Base-by-base conservation (phyloP, 1,284 basidiomycete genomes). In the Golubevia pallescens region DNA sequence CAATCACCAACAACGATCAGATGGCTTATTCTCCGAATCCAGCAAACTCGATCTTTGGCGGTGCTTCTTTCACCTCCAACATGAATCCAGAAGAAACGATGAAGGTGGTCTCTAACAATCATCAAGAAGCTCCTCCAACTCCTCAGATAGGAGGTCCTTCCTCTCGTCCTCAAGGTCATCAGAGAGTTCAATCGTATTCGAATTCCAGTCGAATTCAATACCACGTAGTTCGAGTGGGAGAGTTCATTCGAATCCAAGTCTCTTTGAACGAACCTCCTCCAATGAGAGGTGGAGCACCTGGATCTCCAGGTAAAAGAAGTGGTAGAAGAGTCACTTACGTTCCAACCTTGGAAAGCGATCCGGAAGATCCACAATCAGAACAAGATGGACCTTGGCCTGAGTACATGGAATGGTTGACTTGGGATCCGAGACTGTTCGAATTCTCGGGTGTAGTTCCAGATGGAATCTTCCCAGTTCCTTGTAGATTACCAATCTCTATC, bases 231-330 rank as follows among this genome's bases (percentile, higher is more conserved):
- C 8, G 42, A 48, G 16, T 48, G 1, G 74, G 74, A 3, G 74
- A 74, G 59, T 62, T 70, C n/a, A 67, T 78, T 21, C 71, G 70
- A 21, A 67, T 78, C 58, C 66, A 74, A 57, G 66, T 71, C 23
- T n/a, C 72, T 10, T 68, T 66, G 10, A 71, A 69, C 21, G 64
- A 66, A n/a, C 68, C 71, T 10, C 77, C 77, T 7, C 70, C 75
- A 14, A 69, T 73, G 64, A 61, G 75, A 10, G 74, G 75, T 58
- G 75, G 75, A 14, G 75, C 77, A 7, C 76, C 74, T 6, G 77
- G 72, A 6, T 77, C 75, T 2, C 75, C 75, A 10, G 77, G 77
- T 28, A 78, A 77, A 24, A 66, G 77, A 52, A 71, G 70, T 28
- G 42, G 42, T 13, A 63, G 65, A 57, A 62, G 62, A 51, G 65